Base-by-base conservation (phyloP, 1,284 basidiomycete genomes). In the Ceratobasidium sp. region DNA sequence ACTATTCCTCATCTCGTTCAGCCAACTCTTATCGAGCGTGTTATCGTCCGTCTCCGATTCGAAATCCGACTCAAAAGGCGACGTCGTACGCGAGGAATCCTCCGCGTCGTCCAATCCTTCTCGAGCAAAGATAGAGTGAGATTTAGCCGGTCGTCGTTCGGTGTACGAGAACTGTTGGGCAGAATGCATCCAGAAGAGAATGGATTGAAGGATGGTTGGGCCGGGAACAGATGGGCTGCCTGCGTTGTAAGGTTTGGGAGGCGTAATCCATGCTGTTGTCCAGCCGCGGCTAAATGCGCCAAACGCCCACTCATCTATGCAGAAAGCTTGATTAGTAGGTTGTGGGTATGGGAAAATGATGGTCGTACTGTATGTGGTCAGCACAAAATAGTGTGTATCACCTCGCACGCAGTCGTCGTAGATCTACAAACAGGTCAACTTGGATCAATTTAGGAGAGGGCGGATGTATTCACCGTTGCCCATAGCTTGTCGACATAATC, bases 21-120 rank as follows among this genome's bases (percentile, higher is more conserved):
- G 22, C 67, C 67, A 71, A 24, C 67, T 56, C 59, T 71, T 71
- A 27, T 71, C 67, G 15, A 71, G 56, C 1, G 67, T 71, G 29
- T 71, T 71, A 45, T 71, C 67, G 17, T 71, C 67, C 56, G 67
- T 71, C n/a, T 71, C 67, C n/a, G 67, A 71, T n/a, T 11, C 54
- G 15, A 71, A 60, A 29, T 71, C 67, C 22, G 24, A 59, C 45
- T 71, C 67, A 27, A 51, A 54, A 51, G 66, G 50, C 44, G 66
- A 44, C 24, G 22, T 56, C 11, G 29, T 27, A 5, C 54, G 54
- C 24, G 56, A 33, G 6, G 67, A 54, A 15, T 54, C 59, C 4
- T 54, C 54, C 17, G 59, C 56, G 3, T 47, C 60, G 9, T 63
- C 60, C 22, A 29, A 29, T 11, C 36, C 44, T 14, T 63, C 60